These are phyloP conservation scores for Penicillium canariense DNA, from an alignment of 495 filamentous ascomycete species.

Conservation along the genomic window DNA sequence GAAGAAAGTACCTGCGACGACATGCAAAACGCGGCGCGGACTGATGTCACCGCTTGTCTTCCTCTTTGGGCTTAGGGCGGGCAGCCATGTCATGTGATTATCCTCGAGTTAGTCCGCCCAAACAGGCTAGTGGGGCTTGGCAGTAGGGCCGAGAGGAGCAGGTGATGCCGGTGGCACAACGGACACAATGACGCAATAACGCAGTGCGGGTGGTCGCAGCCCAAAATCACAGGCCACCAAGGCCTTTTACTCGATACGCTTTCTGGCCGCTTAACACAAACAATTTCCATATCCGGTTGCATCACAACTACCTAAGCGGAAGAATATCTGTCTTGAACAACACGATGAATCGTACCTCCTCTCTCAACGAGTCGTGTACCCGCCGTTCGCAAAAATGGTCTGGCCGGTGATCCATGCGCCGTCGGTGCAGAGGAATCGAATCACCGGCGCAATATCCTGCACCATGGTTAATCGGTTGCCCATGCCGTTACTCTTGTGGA, in stretches of 20 bases:
- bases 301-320: too few species aligned
- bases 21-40: slow-evolving; percentile 1
- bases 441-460: slow-evolving; percentile 36
- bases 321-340: too few species aligned
- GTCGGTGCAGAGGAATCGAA: slow-evolving; percentile 39
- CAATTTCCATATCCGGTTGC: too few species aligned
- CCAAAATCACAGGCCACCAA: too few species aligned
- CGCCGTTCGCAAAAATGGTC: slow-evolving; percentile 43
- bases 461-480: slow-evolving; percentile 34
- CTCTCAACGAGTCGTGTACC: slow-evolving; percentile 40
- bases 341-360: too few species aligned
- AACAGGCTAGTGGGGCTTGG: neutral
- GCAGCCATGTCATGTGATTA: slow-evolving; percentile 7
- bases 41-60: slow-evolving; percentile 16
- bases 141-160: too few species aligned
- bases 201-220: too few species aligned
- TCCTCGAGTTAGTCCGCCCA: neutral
- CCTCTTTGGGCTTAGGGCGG: slow-evolving; percentile 15
- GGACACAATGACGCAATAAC: too few species aligned
- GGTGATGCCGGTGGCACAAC: too few species aligned
- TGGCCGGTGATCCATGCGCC: slow-evolving; percentile 42
- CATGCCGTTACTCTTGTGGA: slow-evolving; percentile 38
- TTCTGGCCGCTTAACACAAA: too few species aligned
- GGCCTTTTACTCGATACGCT: too few species aligned
- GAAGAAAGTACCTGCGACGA: slow-evolving; percentile 8